phyloP scores from a whole-genome alignment of 768 basidiomycete genomes.

The Collybiopsis confluens region DNA sequence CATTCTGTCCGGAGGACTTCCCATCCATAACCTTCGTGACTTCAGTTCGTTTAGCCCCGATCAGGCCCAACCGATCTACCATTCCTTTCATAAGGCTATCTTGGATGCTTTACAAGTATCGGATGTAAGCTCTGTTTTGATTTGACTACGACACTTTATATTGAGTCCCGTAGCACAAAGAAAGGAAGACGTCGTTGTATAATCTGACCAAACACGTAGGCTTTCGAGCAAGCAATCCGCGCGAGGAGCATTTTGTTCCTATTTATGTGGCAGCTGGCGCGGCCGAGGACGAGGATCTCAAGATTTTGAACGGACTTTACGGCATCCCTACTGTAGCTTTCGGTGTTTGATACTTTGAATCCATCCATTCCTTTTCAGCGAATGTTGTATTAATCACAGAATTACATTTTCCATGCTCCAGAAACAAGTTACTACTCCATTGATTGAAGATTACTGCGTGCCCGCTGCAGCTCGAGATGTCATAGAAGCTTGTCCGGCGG shows the following conservation, averaged over 20 bases:
- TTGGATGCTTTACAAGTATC: conserved; percentile 45
- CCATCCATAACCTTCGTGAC: conserved; percentile 64
- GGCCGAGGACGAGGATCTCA: conserved; percentile 49
- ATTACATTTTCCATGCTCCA: no score
- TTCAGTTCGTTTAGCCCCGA: conserved; percentile 43
- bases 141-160: background rate
- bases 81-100: conserved; percentile 57
- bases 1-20: conserved; percentile 67
- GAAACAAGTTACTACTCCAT: no score
- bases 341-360: conserved; percentile 49
- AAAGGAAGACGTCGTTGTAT: conserved; percentile 52
- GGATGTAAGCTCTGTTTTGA: conserved; percentile 37
- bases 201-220: conserved; percentile 51
- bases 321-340: conserved; percentile 67
- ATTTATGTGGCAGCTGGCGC: conserved; percentile 76
- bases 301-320: conserved; percentile 47
- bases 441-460: conserved; percentile 1
- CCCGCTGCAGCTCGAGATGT: conserved; percentile 44
- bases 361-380: no score
- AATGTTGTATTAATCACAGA: no score
- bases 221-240: conserved; percentile 68
- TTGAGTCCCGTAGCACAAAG: conserved; percentile 32
- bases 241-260: conserved; percentile 80
- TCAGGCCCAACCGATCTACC: conserved; percentile 43
- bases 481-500: conserved; percentile 90